Conservation (phyloP, 2,329 filamentous ascomycete species). For the Coleophoma crateriformis region DNA sequence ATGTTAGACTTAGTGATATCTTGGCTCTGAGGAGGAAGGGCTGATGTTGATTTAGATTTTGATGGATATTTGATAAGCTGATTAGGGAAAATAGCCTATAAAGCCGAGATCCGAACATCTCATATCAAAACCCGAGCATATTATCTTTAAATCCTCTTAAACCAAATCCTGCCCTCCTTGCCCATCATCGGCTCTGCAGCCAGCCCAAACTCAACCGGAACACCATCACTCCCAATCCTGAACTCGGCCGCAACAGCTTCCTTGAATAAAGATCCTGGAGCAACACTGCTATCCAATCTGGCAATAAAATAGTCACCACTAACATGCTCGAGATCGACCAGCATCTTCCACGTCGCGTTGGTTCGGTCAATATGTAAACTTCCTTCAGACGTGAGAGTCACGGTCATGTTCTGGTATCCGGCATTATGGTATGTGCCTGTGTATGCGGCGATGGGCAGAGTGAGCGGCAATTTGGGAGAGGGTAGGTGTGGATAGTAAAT, state of each 20-base stretch:
- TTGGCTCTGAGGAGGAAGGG: conserved; percentile 47
- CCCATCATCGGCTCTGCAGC: conserved; percentile 17
- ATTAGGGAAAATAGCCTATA: too few species aligned
- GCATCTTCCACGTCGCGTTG: conserved; percentile 6
- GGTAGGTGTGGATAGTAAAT: conserved; percentile 32
- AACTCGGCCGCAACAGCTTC: conserved; percentile 18
- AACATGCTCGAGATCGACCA: conserved; percentile 18
- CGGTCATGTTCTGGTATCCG: conserved; percentile 29
- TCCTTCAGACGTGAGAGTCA: conserved; percentile 7
- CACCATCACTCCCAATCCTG: conserved; percentile 15
- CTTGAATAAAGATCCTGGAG: conserved; percentile 9
- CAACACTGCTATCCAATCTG: conserved; percentile 6
- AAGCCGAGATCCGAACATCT: too few species aligned
- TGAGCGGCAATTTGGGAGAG: conserved; percentile 26
- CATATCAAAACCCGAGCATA: too few species aligned
- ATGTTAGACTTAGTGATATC: conserved; percentile 61
- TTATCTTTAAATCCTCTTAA: conserved; percentile 3
- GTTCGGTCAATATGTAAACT: conserved; percentile 1
- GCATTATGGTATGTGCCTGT: conserved; percentile 38
- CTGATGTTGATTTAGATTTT: conserved; percentile 2
- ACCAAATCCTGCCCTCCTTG: conserved; percentile 21
- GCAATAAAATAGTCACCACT: conserved; percentile 23
- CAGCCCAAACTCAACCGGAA: conserved; percentile 12
- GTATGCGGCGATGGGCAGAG: conserved; percentile 29
- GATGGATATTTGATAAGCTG: too few species aligned